phyloP scores from a whole-genome alignment of 305 asterid genomes.

The Coffea humblotiana region DNA sequence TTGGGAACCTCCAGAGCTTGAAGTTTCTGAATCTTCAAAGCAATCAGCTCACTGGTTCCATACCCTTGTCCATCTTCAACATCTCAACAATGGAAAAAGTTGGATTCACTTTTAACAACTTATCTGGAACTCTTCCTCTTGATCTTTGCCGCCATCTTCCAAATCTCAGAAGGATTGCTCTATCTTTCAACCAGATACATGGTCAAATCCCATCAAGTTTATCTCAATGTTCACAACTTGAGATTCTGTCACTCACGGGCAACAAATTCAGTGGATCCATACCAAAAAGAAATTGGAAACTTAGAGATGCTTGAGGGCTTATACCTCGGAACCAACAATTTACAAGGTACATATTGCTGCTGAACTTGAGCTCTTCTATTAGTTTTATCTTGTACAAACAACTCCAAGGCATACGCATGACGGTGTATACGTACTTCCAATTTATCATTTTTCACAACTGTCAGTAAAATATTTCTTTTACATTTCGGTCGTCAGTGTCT shows the following conservation, averaged over 20 bases:
- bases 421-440: too few relatives aligned
- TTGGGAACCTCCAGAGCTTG: constrained; percentile 26
- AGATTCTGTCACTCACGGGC: neutral
- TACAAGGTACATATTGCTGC: too few relatives aligned
- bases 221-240: constrained; percentile 4
- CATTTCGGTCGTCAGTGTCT: too few relatives aligned
- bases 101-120: neutral
- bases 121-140: constrained; percentile 18
- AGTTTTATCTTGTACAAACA: too few relatives aligned
- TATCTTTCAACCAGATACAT: neutral
- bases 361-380: too few relatives aligned
- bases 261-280: constrained; percentile 20
- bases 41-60: constrained; percentile 5
- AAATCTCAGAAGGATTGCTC: neutral
- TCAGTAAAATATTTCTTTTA: too few relatives aligned
- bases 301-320: too few relatives aligned
- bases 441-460: too few relatives aligned
- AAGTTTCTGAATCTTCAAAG: constrained; percentile 3
- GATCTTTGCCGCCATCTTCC: neutral
- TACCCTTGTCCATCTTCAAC: constrained; percentile 16
- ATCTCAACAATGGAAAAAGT: neutral
- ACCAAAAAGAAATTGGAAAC: constrained; percentile 10
- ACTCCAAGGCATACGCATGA: too few relatives aligned
- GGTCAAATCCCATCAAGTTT: constrained; percentile 6
- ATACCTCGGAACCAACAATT: too few relatives aligned